These are phyloP conservation scores for Kluyveromyces aestuarii DNA, from an alignment of 805 yeast genomes.

Conservation along the genomic window DNA sequence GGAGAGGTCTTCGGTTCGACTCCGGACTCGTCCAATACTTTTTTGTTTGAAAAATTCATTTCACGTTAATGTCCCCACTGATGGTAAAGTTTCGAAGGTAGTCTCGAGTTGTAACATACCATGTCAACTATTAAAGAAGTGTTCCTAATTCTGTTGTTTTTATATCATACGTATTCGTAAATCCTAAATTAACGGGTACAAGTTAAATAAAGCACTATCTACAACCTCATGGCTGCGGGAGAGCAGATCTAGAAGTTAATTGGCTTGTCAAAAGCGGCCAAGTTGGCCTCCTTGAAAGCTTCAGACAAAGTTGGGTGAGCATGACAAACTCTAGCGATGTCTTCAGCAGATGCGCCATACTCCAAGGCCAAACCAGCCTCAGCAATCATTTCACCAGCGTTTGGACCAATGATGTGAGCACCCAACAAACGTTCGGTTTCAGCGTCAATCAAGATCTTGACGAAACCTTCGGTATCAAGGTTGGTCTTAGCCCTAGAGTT, in stretches of 20 bases:
- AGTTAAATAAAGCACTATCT: not conserved
- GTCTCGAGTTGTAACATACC: no score
- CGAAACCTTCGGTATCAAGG: constrained; percentile 94
- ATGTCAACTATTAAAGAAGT: no score
- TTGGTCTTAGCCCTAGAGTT: constrained; percentile 99
- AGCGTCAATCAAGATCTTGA: constrained; percentile 90
- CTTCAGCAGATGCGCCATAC: constrained; percentile 98
- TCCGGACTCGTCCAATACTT: constrained; percentile 56
- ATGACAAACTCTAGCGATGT: constrained; percentile 93
- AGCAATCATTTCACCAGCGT: constrained; percentile 99
- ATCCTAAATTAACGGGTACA: not conserved
- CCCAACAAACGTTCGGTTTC: constrained; percentile 96
- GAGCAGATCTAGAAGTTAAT: constrained; percentile 46
- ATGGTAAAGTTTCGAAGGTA: no score
- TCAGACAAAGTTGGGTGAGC: constrained; percentile 98
- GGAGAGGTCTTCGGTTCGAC: constrained; percentile 69
- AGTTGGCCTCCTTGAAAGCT: constrained; percentile 97
- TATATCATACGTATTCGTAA: not conserved
- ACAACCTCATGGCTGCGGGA: not conserved
- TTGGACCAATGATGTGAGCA: constrained; percentile 94
- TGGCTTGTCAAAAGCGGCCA: constrained; percentile 86
- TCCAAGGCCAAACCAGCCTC: constrained; percentile 97
- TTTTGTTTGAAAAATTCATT: no score
- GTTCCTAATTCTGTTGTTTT: not conserved
- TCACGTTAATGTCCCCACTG: no score